These are phyloP conservation scores for Basipetospora chlamydospora DNA, from an alignment of 2,329 filamentous ascomycete genomes.

Conservation along the genomic window DNA sequence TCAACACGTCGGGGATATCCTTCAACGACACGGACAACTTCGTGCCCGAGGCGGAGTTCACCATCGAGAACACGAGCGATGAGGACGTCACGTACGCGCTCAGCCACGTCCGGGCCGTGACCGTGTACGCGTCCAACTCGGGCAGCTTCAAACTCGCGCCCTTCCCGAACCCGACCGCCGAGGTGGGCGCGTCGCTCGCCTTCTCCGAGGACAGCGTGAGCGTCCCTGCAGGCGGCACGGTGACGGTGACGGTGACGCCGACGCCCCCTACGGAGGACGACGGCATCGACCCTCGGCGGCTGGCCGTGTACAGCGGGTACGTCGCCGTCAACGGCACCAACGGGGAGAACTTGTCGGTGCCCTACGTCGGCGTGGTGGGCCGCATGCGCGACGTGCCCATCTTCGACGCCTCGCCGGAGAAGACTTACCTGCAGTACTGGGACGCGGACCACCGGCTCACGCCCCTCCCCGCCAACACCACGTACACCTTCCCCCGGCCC, in stretches of 20 bases:
- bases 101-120: conserved; percentile 32
- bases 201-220: conserved; percentile 29
- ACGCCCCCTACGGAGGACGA: conserved; percentile 13
- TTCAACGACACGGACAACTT: conserved; percentile 52
- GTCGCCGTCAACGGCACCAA: conserved; percentile 24
- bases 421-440: conserved; percentile 3
- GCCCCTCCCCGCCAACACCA: conserved; percentile 14
- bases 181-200: conserved; percentile 13
- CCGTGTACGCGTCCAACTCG: conserved; percentile 35
- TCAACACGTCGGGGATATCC: conserved; percentile 40
- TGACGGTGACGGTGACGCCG: conserved; percentile 17
- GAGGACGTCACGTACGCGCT: conserved; percentile 36
- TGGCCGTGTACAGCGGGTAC: conserved; percentile 29
- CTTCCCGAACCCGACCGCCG: conserved; percentile 22
- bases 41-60: conserved; percentile 31
- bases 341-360: conserved; percentile 20
- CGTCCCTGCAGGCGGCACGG: conserved; percentile 12
- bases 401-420: conserved; percentile 10
- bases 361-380: conserved; percentile 23
- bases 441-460: background rate
- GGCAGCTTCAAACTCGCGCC: conserved; percentile 19
- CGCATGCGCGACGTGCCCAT: conserved; percentile 19
- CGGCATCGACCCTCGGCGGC: conserved; percentile 7
- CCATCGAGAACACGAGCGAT: conserved; percentile 37
- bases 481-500: conserved; percentile 25